Base-by-base conservation (phyloP, 257 asterid species). In the Fraxinus excelsior region DNA sequence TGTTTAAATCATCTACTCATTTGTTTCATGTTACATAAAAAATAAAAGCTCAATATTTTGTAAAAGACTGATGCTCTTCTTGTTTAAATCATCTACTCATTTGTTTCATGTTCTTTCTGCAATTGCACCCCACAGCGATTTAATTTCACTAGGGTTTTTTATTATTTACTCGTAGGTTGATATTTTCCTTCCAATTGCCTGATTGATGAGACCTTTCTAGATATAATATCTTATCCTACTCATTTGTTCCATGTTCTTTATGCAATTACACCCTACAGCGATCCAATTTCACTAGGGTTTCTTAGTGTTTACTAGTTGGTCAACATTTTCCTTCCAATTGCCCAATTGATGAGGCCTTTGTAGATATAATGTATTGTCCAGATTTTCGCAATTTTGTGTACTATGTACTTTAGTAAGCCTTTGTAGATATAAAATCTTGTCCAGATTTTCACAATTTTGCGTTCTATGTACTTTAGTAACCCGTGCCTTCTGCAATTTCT, bases 41-140 rank as follows among this genome's bases (percentile, higher is more conserved):
- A 28, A 28, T 29, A 2, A 29, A 29, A 29, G 32, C 28, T 21
- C 11, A n/a, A n/a, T 58, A 7, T 12, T 7, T 23, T 62, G 2
- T 62, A 62, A 29, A 60, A 62, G 68, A 12, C 25, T 0, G 34
- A 62, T 46, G 49, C 65, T 2, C 65, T 9, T 46, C 49, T 60
- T 68, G 67, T 74, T 69, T 74, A 70, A 70, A 74, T 73, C 66
- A 62, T 74, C 12, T 64, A n/a, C 38, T 58, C 26, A 74, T 82
- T 44, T 10, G 25, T 46, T 73, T 5, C n/a, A 77, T 31, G 62
- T 77, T 58, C 58, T 53, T 71, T 35, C 32, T 67, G 26, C 40
- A 31, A 49, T 68, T 70, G 35, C 35, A 49, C 64, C 56, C 18
- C 14, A 67, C 19, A 46, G 44, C 9, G 58, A 71, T 67, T 64